Evolutionary conservation across 768 basidiomycete species (phyloP).

Genomic region (Trametes gibbosa): DNA sequence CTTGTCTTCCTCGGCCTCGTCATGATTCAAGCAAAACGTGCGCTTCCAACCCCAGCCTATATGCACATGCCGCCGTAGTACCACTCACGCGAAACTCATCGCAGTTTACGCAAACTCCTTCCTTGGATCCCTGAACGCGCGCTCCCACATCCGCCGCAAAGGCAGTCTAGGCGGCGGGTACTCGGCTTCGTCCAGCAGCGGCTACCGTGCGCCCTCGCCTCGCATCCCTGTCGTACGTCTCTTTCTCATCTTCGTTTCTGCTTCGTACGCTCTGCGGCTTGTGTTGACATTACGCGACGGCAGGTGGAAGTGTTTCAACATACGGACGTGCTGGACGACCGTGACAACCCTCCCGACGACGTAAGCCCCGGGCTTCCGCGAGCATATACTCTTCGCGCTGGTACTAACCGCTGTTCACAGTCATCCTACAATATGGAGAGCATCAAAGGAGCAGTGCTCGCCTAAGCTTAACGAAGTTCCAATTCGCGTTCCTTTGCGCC

Average conservation of each 20-base stretch:
- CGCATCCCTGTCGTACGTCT: not conserved
- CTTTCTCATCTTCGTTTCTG: no score
- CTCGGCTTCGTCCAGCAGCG: not conserved
- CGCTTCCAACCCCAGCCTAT: not conserved
- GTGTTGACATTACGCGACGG: not conserved
- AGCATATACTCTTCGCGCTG: not conserved
- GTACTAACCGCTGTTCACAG: not conserved
- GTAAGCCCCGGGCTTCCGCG: not conserved
- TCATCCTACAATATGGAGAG: not conserved
- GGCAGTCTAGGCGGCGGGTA: not conserved
- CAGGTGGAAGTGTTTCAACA: slow-evolving; percentile 4
- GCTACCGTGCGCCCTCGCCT: not conserved
- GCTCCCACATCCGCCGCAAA: slow-evolving; percentile 12
- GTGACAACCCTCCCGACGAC: not conserved
- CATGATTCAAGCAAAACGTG: slow-evolving; percentile 17
- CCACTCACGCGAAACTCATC: not conserved
- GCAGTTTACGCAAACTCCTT: slow-evolving; percentile 15
- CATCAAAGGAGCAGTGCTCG: not conserved
- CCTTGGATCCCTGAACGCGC: slow-evolving; percentile 17
- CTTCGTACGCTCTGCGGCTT: no score
- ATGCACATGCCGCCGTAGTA: not conserved
- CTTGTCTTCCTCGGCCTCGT: slow-evolving; percentile 17
- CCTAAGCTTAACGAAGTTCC: not conserved
- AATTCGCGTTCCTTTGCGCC: no score
- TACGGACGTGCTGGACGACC: not conserved